phyloP scores from a whole-genome alignment of 192 early-diverging fungal genomes.

The Coemansia sp. region DNA sequence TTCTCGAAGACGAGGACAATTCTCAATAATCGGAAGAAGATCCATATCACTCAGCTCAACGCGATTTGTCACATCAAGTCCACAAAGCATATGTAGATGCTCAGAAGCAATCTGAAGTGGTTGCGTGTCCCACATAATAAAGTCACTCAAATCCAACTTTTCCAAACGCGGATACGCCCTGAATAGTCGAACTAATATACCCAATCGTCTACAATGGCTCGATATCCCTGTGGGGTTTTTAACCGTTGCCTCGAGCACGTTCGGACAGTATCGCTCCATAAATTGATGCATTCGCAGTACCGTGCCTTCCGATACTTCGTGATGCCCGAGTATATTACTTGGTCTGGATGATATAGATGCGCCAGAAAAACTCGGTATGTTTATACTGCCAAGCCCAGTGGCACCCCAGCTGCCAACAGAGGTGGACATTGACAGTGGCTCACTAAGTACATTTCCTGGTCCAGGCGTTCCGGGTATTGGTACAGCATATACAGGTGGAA shows the following conservation, averaged over 20 bases:
- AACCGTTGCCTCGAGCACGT: slow-evolving; percentile 42
- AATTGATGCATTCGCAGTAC: slow-evolving; percentile 54
- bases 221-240: slow-evolving; percentile 51
- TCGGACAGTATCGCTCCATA: slow-evolving; percentile 55
- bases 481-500: slow-evolving; percentile 46
- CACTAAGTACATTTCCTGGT: slow-evolving; percentile 50
- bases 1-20: slow-evolving; percentile 40
- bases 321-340: slow-evolving; percentile 23
- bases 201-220: slow-evolving; percentile 42
- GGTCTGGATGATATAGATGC: slow-evolving; percentile 22
- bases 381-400: slow-evolving; percentile 27
- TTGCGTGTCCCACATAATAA: slow-evolving; percentile 58
- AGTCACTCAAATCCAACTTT: slow-evolving; percentile 51
- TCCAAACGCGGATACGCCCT: slow-evolving; percentile 52
- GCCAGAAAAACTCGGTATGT: slow-evolving; percentile 20
- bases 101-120: slow-evolving; percentile 44
- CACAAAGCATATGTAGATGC: slow-evolving; percentile 35
- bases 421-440: slow-evolving; percentile 29
- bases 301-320: slow-evolving; percentile 54
- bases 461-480: slow-evolving; percentile 55
- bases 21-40: slow-evolving; percentile 45
- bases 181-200: slow-evolving; percentile 44
- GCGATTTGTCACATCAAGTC: slow-evolving; percentile 52
- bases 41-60: slow-evolving; percentile 53
- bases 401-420: slow-evolving; percentile 42